A percentile compares a stretch with the other conserved stretches of the same genome.
Conservation (phyloP, 2,329 filamentous ascomycete genomes). For the Hypomyces rosellus region DNA sequence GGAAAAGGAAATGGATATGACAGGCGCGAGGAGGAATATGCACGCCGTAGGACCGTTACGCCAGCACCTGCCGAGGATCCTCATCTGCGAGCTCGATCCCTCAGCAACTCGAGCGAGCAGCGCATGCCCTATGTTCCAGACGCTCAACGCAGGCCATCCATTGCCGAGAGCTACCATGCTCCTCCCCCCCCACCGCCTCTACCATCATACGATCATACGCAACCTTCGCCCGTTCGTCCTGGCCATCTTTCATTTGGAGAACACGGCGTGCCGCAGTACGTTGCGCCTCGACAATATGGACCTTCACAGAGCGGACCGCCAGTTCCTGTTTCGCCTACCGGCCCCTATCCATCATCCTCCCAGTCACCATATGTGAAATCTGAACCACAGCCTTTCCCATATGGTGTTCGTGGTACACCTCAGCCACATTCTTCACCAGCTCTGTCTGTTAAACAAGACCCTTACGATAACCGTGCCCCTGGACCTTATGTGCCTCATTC, state of each 20-base stretch:
- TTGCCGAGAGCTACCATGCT: constrained; percentile 36
- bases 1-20: constrained; percentile 54
- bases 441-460: constrained; percentile 25
- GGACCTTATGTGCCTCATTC: constrained; percentile 34
- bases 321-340: constrained; percentile 28
- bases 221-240: constrained; percentile 16
- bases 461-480: constrained; percentile 33
- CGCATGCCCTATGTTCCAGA: constrained; percentile 36
- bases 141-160: constrained; percentile 40
- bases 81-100: constrained; percentile 47
- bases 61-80: constrained; percentile 27
- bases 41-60: constrained; percentile 30
- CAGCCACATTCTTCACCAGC: constrained; percentile 25
- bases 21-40: constrained; percentile 61
- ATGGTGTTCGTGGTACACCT: constrained; percentile 23
- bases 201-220: constrained; percentile 25
- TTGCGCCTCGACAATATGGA: constrained; percentile 30
- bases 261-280: constrained; percentile 27
- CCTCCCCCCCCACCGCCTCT: constrained; percentile 26
- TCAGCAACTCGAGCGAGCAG: constrained; percentile 53
- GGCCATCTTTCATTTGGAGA: constrained; percentile 32
- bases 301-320: constrained; percentile 27
- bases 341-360: constrained; percentile 29
- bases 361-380: constrained; percentile 34
- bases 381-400: constrained; percentile 35